Conservation (phyloP, 805 yeast species). For the Metschnikowia anglica region DNA sequence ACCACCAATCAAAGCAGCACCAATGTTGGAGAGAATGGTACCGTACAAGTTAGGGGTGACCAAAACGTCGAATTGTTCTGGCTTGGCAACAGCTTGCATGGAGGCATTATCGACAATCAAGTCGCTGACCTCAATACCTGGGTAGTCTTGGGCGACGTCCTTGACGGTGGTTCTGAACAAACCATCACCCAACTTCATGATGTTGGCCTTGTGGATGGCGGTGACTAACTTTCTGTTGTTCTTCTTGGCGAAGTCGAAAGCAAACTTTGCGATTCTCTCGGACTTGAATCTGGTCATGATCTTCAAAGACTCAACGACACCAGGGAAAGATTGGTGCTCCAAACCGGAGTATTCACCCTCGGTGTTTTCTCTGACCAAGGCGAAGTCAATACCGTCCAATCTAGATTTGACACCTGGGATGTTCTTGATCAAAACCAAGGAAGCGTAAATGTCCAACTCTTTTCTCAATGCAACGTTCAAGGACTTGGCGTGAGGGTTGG, state of each 20-base stretch:
- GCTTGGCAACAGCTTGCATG: conserved; percentile 98
- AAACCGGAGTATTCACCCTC: conserved; percentile 99
- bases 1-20: conserved; percentile 96
- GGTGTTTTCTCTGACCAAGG: conserved; percentile 96
- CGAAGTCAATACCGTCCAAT: conserved; percentile 85
- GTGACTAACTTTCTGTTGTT: conserved; percentile 91
- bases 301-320: conserved; percentile 95
- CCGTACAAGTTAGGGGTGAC: conserved; percentile 99
- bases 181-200: conserved; percentile 98
- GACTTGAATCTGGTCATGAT: conserved; percentile 92
- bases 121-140: conserved; percentile 78
- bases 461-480: conserved; percentile 95
- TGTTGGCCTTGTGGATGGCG: conserved; percentile 98
- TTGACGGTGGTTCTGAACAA: conserved; percentile 92
- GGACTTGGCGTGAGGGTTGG: conserved; percentile 73
- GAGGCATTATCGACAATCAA: conserved; percentile 98
- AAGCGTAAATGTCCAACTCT: conserved; percentile 93
- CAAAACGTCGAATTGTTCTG: conserved; percentile 96
- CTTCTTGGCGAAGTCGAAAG: conserved; percentile 91
- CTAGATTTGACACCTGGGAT: conserved; percentile 92
- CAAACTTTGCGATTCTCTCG: conserved; percentile 96
- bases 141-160: conserved; percentile 80
- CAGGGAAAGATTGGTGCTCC: conserved; percentile 96
- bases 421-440: conserved; percentile 89
- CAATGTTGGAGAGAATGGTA: conserved; percentile 94